These are phyloP conservation scores for Epichloe scottii DNA, from an alignment of 2,329 filamentous ascomycete species.

Conservation along the genomic window DNA sequence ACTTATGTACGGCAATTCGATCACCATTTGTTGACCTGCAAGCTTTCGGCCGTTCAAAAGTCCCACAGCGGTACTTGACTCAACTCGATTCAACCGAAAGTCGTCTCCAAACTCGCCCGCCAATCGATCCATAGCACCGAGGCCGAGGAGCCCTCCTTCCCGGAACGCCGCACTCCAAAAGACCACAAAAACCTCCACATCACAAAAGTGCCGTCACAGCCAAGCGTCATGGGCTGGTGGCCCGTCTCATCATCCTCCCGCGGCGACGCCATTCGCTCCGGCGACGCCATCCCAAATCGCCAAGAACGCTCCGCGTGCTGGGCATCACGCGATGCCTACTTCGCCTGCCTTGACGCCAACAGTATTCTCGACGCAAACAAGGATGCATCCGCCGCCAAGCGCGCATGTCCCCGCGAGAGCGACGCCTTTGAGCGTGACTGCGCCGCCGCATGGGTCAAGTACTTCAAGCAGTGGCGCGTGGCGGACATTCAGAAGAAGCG, in stretches of 20 bases:
- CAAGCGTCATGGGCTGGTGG: constrained; percentile 27
- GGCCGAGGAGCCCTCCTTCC: no score
- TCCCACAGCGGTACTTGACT: neutral
- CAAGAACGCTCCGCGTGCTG: constrained; percentile 75
- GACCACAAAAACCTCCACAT: neutral
- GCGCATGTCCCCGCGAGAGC: constrained; percentile 28
- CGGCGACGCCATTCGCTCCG: constrained; percentile 34
- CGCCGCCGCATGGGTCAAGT: constrained; percentile 87
- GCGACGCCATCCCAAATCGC: constrained; percentile 67
- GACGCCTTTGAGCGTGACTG: constrained; percentile 71
- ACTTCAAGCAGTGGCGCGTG: constrained; percentile 94
- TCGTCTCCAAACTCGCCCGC: no score
- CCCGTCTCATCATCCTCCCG: constrained; percentile 35
- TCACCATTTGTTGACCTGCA: no score
- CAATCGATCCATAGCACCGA: no score
- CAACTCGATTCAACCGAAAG: no score
- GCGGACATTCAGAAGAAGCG: constrained; percentile 80
- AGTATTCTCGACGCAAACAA: constrained; percentile 58
- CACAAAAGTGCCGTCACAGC: neutral
- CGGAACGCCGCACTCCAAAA: neutral
- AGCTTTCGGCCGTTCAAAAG: no score
- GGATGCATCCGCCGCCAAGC: constrained; percentile 25
- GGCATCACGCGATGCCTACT: constrained; percentile 80
- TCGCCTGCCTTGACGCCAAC: constrained; percentile 72
- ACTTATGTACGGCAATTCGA: no score